Evolutionary conservation across 306 rosid species (phyloP).

Genomic region (Phaseolus lunatus): DNA sequence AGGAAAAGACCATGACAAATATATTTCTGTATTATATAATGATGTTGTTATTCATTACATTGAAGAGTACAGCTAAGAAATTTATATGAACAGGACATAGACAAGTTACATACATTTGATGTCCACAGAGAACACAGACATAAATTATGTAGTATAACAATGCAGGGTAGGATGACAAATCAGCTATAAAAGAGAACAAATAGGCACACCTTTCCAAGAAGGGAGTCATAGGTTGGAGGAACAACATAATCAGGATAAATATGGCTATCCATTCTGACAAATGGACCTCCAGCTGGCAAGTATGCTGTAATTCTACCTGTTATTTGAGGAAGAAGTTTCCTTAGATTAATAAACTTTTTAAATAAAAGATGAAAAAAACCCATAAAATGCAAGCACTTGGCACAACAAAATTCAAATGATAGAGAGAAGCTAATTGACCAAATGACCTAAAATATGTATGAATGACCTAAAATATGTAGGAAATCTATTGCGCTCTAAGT

Average conservation of each 20-base stretch:
- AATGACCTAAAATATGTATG: conserved; percentile 1
- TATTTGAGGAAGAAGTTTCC: conserved; percentile 40
- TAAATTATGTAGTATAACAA: conserved; percentile 30
- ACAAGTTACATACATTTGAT: conserved; percentile 24
- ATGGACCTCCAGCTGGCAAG: conserved; percentile 98
- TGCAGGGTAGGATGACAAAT: conserved; percentile 24
- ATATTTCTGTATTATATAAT: conserved; percentile 20
- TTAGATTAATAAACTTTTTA: not conserved
- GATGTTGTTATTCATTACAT: conserved; percentile 1
- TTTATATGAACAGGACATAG: not conserved
- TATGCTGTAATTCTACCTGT: conserved; percentile 97
- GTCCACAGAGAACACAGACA: conserved; percentile 30
- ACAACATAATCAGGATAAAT: conserved; percentile 95
- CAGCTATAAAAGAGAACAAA: conserved; percentile 18
- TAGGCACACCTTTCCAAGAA: conserved; percentile 82
- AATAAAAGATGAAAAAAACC: not conserved
- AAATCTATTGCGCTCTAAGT: conserved; percentile 18
- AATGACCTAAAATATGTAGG: not conserved
- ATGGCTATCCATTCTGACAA: conserved; percentile 99
- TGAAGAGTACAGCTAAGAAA: not conserved
- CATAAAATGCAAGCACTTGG: conserved; percentile 24
- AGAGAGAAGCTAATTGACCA: conserved; percentile 28
- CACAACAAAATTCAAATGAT: conserved; percentile 18
- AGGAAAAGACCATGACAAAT: not conserved
- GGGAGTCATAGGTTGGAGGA: conserved; percentile 99